Percentiles rank a stretch among this genome's conserved stretches.
Evolutionary conservation across 176 grass and related monocot species (phyloP).

Genomic region (Luzula sylvatica): DNA sequence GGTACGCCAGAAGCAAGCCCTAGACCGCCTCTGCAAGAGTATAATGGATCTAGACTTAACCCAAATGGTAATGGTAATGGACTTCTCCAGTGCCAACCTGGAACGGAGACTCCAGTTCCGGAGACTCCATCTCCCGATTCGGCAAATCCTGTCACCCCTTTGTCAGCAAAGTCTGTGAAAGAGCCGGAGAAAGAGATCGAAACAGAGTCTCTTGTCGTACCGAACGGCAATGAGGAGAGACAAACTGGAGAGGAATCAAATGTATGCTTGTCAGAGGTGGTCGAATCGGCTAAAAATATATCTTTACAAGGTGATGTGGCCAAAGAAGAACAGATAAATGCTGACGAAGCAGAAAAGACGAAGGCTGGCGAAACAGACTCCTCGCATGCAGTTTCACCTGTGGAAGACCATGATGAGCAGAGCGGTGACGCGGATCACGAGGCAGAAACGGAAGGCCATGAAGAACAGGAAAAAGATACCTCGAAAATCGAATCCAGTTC

Average conservation of each 20-base stretch:
- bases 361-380: conserved; percentile 29
- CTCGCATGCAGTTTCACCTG: conserved; percentile 30
- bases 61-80: conserved; percentile 27
- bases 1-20: conserved; percentile 60
- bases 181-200: conserved; percentile 22
- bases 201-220: conserved; percentile 17
- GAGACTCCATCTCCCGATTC: background rate
- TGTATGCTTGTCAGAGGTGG: conserved; percentile 53
- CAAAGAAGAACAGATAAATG: conserved; percentile 19
- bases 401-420: conserved; percentile 25
- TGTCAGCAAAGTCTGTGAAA: background rate
- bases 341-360: conserved; percentile 22
- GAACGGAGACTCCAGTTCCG: conserved; percentile 18
- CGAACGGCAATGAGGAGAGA: conserved; percentile 18
- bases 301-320: conserved; percentile 46
- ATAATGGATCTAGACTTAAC: conserved; percentile 37
- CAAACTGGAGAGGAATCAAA: conserved; percentile 35
- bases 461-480: conserved; percentile 33
- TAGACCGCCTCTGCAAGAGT: conserved; percentile 30
- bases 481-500: conserved; percentile 70
- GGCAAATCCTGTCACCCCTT: background rate
- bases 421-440: conserved; percentile 12
- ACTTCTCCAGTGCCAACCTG: conserved; percentile 35
- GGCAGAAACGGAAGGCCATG: conserved; percentile 18
- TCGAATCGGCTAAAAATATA: conserved; percentile 55